Conservation (phyloP, 2,329 filamentous ascomycete species). For the Plectosphaerella plurivora region DNA sequence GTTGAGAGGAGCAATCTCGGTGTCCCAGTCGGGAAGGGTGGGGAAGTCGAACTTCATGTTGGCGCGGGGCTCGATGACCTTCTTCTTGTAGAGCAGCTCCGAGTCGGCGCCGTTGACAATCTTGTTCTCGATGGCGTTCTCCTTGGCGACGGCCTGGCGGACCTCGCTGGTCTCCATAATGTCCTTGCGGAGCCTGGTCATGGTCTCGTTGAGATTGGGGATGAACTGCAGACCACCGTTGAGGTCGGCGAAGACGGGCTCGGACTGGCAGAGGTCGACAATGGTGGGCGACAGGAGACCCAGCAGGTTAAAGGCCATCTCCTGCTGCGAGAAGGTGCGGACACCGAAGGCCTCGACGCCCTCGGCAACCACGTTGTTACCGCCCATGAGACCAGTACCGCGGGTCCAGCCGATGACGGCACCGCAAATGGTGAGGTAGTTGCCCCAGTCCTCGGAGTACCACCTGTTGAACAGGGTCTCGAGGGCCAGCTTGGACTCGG, state of each 20-base stretch:
- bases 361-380: constrained; percentile 96
- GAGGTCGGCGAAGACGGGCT: constrained; percentile 94
- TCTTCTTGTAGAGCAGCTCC: constrained; percentile 91
- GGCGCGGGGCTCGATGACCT: constrained; percentile 85
- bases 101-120: constrained; percentile 92
- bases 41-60: constrained; percentile 99
- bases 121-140: constrained; percentile 95
- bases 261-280: constrained; percentile 89
- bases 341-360: constrained; percentile 96
- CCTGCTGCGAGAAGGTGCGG: constrained; percentile 96
- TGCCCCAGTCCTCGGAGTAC: constrained; percentile 96
- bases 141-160: constrained; percentile 88
- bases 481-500: constrained; percentile 93
- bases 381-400: constrained; percentile 95
- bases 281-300: constrained; percentile 93
- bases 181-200: constrained; percentile 89
- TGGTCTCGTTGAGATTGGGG: constrained; percentile 88
- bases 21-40: constrained; percentile 82
- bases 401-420: constrained; percentile 99
- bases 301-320: constrained; percentile 98
- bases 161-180: constrained; percentile 95
- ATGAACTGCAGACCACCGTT: constrained; percentile 98
- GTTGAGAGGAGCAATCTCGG: constrained; percentile 84
- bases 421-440: constrained; percentile 97
- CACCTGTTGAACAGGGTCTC: constrained; percentile 98